Evolutionary conservation across 179 eudicot species (phyloP), one percentile per base, ranked within the genome.

Genomic region (Beta macrorhiza): DNA sequence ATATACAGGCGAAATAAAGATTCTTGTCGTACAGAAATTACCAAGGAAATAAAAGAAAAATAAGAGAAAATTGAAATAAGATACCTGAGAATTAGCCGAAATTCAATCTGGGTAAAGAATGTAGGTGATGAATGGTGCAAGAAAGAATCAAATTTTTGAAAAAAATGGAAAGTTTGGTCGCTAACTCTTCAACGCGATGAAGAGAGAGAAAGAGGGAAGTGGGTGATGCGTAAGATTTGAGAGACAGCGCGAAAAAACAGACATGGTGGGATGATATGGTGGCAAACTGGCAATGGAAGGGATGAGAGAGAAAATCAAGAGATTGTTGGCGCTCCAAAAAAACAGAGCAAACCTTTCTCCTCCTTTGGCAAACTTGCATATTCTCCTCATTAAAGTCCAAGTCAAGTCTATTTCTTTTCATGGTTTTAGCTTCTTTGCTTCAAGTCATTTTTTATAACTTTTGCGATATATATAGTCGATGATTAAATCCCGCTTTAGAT

Each of bases 291-390:
- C 25, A 71, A 14, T 7, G 47, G 45, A 29, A 45, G 53, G 20
- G 11, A 47, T 51, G 58, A 80, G 37, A 15, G 70, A 42, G 19
- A 25, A 22, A 20, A 73, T 81, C 64, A 57, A 78, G 78, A 77
- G 61, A 71, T 57, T 71, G 78, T 29, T 29, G 32, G 32, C 32
- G 32, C 32, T 29, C 32, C 84, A 72, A 56, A 78, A 77, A 77
- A 71, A 71, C 73, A 77, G 81, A 82, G 67, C 15, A 25, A 44
- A 44, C 49, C 51, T 44, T 37, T 37, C 47, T 19, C 59, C 55
- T 25, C 42, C 53, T 53, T 29, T 29, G 32, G 1, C 32, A 29
- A 25, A 25, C 25, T 25, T 25, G 25, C 25, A 25, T 25, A 29
- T 29, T 29, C 32, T 29, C 32, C 32, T 29, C 32, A 29, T 25